Conservation (phyloP, 306 rosid genomes). For the Quercus suber region DNA sequence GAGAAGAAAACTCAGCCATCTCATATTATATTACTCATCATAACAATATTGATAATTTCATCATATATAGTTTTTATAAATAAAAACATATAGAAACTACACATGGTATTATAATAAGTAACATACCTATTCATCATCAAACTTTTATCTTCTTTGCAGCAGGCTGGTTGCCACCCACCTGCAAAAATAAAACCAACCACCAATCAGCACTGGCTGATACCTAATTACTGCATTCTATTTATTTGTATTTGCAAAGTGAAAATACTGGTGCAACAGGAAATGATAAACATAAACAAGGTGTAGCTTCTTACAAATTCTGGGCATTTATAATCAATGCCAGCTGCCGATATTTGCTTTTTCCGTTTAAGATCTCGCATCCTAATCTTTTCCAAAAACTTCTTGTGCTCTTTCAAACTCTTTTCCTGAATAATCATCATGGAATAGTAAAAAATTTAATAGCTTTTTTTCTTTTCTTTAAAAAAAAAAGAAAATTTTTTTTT, state of each 20-base stretch:
- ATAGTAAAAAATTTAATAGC: not conserved
- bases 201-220: not conserved
- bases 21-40: not conserved
- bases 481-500: not conserved
- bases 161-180: constrained; percentile 66
- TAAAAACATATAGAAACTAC: not conserved
- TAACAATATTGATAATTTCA: not conserved
- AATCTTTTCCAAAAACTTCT: constrained; percentile 60
- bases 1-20: not conserved
- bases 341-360: constrained; percentile 66
- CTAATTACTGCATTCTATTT: not conserved
- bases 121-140: constrained; percentile 36
- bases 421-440: constrained; percentile 46
- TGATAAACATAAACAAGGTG: not conserved
- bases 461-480: too few relatives aligned
- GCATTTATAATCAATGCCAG: constrained; percentile 81
- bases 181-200: constrained; percentile 19
- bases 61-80: not conserved
- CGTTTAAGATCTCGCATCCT: constrained; percentile 53
- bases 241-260: not conserved
- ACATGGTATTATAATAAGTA: not conserved
- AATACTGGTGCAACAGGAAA: not conserved
- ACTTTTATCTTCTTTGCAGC: constrained; percentile 87
- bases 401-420: constrained; percentile 65
- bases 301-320: constrained; percentile 73